Conservation (phyloP, 148 eudicot genomes). For the Silene latifolia region DNA sequence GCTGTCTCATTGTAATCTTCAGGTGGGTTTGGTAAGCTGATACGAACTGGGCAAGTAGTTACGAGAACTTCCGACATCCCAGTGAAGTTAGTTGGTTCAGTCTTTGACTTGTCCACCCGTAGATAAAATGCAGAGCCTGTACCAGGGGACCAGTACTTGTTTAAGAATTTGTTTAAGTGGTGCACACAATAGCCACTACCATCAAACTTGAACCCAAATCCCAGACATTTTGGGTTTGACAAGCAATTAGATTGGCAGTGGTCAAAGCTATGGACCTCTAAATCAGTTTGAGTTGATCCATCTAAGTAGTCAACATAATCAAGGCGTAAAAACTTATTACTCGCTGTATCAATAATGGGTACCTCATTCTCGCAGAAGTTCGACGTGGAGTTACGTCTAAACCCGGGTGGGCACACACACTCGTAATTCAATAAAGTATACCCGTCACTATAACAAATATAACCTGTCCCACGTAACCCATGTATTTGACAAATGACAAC, state of each 20-base stretch:
- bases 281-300: too few relatives aligned
- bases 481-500: conserved; percentile 41
- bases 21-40: conserved; percentile 57
- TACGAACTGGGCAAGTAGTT: conserved; percentile 53
- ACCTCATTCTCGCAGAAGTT: conserved; percentile 36
- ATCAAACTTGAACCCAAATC: conserved; percentile 62
- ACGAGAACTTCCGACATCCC: conserved; percentile 61
- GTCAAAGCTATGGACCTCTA: too few relatives aligned
- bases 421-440: conserved; percentile 19
- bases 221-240: conserved; percentile 42
- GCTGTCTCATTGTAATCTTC: conserved; percentile 42
- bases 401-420: conserved; percentile 73
- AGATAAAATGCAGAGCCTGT: conserved; percentile 45
- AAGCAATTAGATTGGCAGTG: too few relatives aligned
- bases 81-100: conserved; percentile 39
- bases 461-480: conserved; percentile 64
- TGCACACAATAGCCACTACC: conserved; percentile 50
- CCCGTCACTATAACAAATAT: conserved; percentile 51
- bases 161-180: conserved; percentile 28
- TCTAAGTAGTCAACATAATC: too few relatives aligned
- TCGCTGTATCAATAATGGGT: conserved; percentile 10
- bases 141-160: conserved; percentile 66
- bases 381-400: too few relatives aligned
- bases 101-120: conserved; percentile 47
- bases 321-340: conserved; percentile 47